These are phyloP conservation scores for Atkinsonella texensis DNA, from an alignment of 2,329 filamentous ascomycete species.

Conservation along the genomic window DNA sequence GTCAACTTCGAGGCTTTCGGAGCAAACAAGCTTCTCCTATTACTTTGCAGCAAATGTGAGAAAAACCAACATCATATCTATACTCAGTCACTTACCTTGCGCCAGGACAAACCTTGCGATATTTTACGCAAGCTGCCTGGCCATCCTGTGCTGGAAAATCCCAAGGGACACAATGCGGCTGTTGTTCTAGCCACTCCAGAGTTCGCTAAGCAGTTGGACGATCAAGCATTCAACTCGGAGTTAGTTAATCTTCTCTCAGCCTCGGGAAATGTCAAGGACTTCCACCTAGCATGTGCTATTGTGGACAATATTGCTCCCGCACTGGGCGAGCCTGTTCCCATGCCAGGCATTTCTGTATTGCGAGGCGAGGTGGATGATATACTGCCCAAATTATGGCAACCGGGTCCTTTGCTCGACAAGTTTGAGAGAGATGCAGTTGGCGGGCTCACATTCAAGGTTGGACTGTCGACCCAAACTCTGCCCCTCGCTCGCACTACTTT, in stretches of 20 bases:
- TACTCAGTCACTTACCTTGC: neutral
- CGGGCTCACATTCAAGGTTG: conserved; percentile 29
- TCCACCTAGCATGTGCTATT: conserved; percentile 41
- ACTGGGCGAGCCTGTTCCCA: conserved; percentile 16
- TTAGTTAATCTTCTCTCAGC: conserved; percentile 36
- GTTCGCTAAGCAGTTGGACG: conserved; percentile 35
- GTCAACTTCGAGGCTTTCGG: conserved; percentile 6
- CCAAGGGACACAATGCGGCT: conserved; percentile 25
- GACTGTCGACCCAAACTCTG: conserved; percentile 33
- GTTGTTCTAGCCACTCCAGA: conserved; percentile 38
- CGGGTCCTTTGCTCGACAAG: conserved; percentile 13
- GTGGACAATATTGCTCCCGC: conserved; percentile 40
- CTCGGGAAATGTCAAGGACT: conserved; percentile 21
- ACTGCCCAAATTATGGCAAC: conserved; percentile 34
- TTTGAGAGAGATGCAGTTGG: conserved; percentile 25
- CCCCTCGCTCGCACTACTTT: conserved; percentile 72
- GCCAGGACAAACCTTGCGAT: conserved; percentile 8
- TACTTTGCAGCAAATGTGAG: conserved; percentile 8
- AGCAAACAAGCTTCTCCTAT: conserved; percentile 14
- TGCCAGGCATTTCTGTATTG: conserved; percentile 40
- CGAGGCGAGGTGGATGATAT: conserved; percentile 27
- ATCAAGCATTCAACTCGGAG: conserved; percentile 28
- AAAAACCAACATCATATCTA: neutral
- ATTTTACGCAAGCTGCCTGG: conserved; percentile 12
- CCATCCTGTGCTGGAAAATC: conserved; percentile 16